phyloP scores from a whole-genome alignment of 257 asterid species.

The Primulina tabacum region DNA sequence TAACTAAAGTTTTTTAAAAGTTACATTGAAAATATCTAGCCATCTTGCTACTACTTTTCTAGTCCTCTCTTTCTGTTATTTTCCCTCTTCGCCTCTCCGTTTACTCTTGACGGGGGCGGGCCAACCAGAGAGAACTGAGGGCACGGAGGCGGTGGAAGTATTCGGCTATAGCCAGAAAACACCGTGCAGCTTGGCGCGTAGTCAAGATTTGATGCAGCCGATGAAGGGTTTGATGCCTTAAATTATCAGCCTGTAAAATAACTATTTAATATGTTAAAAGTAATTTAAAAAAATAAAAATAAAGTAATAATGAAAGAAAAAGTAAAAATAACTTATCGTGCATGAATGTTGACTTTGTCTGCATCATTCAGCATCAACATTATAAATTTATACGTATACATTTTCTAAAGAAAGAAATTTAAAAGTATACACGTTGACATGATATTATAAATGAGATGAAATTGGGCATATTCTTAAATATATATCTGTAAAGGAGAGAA shows the following conservation, averaged over 20 bases:
- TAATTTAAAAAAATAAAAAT: neutral
- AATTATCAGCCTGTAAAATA: constrained; percentile 59
- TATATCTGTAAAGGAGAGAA: too few species aligned
- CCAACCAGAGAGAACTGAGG: constrained; percentile 78
- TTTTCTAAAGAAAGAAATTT: too few species aligned
- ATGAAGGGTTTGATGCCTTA: constrained; percentile 70
- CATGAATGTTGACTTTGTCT: constrained; percentile 34
- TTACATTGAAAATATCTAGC: constrained; percentile 21
- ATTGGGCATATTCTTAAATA: neutral
- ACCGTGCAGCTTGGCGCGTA: constrained; percentile 62
- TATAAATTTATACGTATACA: neutral
- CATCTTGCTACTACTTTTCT: neutral
- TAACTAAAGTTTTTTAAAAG: constrained; percentile 11
- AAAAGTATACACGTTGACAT: constrained; percentile 22
- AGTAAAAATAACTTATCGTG: constrained; percentile 25
- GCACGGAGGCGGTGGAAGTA: constrained; percentile 85
- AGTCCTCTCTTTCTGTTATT: neutral
- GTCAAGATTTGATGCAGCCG: constrained; percentile 68
- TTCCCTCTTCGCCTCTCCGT: neutral
- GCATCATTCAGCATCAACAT: neutral
- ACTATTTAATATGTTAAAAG: neutral
- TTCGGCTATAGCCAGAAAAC: constrained; percentile 70
- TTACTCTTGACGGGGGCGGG: constrained; percentile 62
- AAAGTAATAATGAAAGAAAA: neutral
- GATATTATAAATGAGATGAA: constrained; percentile 19